These are phyloP conservation scores for Hypoxylon sp. DNA, from an alignment of 2,329 filamentous ascomycete species.

Conservation along the genomic window DNA sequence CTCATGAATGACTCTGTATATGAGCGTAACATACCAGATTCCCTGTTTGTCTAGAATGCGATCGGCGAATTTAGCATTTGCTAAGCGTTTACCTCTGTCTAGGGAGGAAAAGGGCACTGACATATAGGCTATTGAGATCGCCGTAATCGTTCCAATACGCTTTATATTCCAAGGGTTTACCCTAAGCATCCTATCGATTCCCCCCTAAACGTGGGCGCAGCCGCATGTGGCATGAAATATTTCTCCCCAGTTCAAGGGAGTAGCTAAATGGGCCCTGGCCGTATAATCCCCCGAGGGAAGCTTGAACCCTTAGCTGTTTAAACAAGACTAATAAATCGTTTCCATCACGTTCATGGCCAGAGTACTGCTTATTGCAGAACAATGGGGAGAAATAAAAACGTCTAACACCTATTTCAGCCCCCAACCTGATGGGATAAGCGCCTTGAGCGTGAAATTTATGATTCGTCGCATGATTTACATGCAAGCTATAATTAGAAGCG, in stretches of 20 bases:
- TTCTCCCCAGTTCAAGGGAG: too few relatives aligned
- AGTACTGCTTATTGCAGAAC: background rate
- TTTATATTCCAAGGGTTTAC: background rate
- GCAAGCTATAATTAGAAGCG: conserved; percentile 5
- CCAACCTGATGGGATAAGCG: background rate
- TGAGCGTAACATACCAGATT: background rate
- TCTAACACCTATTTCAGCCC: background rate
- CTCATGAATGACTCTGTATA: background rate
- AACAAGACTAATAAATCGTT: background rate
- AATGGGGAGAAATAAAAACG: background rate
- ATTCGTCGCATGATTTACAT: background rate
- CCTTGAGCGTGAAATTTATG: background rate
- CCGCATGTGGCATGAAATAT: background rate
- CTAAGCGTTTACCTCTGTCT: background rate
- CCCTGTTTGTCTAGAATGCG: background rate
- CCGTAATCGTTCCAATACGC: background rate
- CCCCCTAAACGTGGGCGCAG: too few relatives aligned
- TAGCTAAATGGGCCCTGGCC: background rate
- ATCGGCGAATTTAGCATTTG: background rate
- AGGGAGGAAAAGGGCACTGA: too few relatives aligned
- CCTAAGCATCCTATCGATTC: too few relatives aligned
- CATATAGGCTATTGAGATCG: too few relatives aligned
- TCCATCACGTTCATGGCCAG: background rate
- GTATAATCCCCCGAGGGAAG: background rate
- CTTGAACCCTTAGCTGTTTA: background rate